Evolutionary conservation across 2,329 filamentous ascomycete species (phyloP).

Genomic region (Fusarium mexicanum): DNA sequence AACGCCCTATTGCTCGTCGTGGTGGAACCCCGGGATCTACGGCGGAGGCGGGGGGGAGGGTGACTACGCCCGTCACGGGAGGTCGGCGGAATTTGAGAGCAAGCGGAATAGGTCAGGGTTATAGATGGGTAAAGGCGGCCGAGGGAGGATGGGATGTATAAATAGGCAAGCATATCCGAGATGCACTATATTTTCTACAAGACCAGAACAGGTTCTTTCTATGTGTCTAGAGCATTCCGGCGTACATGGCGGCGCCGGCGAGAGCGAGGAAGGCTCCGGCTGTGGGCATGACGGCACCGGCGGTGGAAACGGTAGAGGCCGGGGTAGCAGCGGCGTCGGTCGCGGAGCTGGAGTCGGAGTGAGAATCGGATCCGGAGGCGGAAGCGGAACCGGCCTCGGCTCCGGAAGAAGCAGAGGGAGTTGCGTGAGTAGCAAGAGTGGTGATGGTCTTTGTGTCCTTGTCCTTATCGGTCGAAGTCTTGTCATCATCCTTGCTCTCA

Average conservation of each 20-base stretch:
- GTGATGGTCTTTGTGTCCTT: conserved; percentile 25
- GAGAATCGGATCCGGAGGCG: conserved; percentile 10
- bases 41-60: conserved; percentile 21
- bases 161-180: conserved; percentile 1
- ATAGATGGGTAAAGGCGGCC: conserved; percentile 29
- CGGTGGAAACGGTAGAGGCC: conserved; percentile 31
- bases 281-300: conserved; percentile 39
- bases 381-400: conserved; percentile 28
- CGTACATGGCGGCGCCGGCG: conserved; percentile 44
- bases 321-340: conserved; percentile 28
- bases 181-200: not conserved
- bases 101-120: conserved; percentile 8
- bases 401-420: conserved; percentile 15
- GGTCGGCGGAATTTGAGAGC: conserved; percentile 23
- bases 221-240: conserved; percentile 40
- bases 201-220: not conserved
- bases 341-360: conserved; percentile 26
- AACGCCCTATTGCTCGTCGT: conserved; percentile 40
- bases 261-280: conserved; percentile 42
- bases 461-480: not conserved
- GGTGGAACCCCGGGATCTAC: conserved; percentile 36
- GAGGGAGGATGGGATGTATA: not conserved
- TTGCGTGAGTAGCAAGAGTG: conserved; percentile 12
- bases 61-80: conserved; percentile 29
- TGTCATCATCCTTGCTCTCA: conserved; percentile 1